Base-by-base conservation (phyloP, 257 asterid genomes). In the Parsonsia alboflavescens region DNA sequence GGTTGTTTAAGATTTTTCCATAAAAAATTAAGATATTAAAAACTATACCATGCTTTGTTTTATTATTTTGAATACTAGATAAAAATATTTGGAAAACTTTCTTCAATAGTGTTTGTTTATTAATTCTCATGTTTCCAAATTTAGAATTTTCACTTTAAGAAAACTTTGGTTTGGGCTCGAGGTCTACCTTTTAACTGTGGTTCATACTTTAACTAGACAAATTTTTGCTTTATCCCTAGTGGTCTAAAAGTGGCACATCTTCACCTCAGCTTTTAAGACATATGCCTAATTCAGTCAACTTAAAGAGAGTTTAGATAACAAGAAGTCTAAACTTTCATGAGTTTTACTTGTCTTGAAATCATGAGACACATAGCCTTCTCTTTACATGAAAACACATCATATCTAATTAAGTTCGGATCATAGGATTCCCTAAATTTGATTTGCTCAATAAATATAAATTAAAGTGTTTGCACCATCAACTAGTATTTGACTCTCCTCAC, bases 351-450 rank as follows among this genome's bases (percentile, higher is more conserved):
- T 72, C 52, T 72, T 74, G 12, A 16, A 74, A 48, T 64, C 53
- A n/a, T 48, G 66, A 39, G 62, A 24, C 50, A 63, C 36, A 45
- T 54, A 48, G 39, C 24, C 61, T 42, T 6, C 11, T 36, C 46
- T 49, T 59, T 49, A 36, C 76, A 76, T 64, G 80, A 66, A 72
- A 42, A 72, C 26, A 21, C 44, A 56, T 46, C 68, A 72, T 72
- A 7, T 41, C 54, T 61, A 19, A 22, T 61, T 16, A 63, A 1
- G 48, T 26, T 73, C 10, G 67, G 59, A 61, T 59, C 80, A 76
- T 76, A 59, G 76, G 80, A 76, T 76, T 76, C 76, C 72, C 66
- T 76, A 17, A 33, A 17, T 21, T 46, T 28, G 10, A 19, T 19
- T 65, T 65, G 28, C 26, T 11, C 6, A 21, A 42, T 28, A 30